Percentiles rank a stretch among this genome's conserved stretches.
These are phyloP conservation scores for Myxozyma melibiosi DNA, from an alignment of 805 yeast genomes.

Conservation along the genomic window DNA sequence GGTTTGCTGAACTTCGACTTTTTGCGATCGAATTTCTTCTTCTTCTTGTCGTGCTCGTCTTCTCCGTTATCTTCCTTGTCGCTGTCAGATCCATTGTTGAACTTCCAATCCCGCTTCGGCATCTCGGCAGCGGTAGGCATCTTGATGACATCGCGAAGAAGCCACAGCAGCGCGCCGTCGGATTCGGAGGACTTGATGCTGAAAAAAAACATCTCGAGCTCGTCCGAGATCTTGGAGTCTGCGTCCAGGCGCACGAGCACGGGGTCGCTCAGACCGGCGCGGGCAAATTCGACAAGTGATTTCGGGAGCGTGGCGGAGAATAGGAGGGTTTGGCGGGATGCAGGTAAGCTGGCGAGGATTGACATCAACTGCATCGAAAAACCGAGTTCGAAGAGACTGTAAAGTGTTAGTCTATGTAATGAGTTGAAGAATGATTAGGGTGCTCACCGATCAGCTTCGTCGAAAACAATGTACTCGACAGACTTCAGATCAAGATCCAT, in stretches of 20 bases:
- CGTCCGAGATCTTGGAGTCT: conserved; percentile 86
- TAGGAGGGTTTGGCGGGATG: conserved; percentile 80
- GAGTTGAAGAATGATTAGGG: conserved; percentile 3
- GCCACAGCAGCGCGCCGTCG: conserved; percentile 77
- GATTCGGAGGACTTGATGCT: conserved; percentile 81
- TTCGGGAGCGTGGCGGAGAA: conserved; percentile 95
- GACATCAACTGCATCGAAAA: conserved; percentile 92
- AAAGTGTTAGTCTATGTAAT: neutral
- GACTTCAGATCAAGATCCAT: conserved; percentile 84
- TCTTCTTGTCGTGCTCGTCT: conserved; percentile 33
- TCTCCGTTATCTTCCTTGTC: conserved; percentile 43
- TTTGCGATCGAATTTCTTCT: conserved; percentile 24
- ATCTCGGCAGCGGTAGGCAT: conserved; percentile 70
- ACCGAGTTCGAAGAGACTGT: conserved; percentile 82
- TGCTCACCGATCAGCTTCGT: conserved; percentile 82
- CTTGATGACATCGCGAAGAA: conserved; percentile 82
- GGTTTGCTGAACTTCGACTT: conserved; percentile 41
- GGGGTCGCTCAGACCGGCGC: conserved; percentile 93
- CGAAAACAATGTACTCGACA: conserved; percentile 89
- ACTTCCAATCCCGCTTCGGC: conserved; percentile 52
- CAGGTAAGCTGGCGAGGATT: conserved; percentile 78
- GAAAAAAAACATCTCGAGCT: conserved; percentile 86
- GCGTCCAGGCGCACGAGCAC: conserved; percentile 90
- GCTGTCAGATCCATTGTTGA: conserved; percentile 51
- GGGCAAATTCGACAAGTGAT: conserved; percentile 92